Conservation (phyloP, 1,139 yeast genomes). For the Magnusiomyces paraingens region DNA sequence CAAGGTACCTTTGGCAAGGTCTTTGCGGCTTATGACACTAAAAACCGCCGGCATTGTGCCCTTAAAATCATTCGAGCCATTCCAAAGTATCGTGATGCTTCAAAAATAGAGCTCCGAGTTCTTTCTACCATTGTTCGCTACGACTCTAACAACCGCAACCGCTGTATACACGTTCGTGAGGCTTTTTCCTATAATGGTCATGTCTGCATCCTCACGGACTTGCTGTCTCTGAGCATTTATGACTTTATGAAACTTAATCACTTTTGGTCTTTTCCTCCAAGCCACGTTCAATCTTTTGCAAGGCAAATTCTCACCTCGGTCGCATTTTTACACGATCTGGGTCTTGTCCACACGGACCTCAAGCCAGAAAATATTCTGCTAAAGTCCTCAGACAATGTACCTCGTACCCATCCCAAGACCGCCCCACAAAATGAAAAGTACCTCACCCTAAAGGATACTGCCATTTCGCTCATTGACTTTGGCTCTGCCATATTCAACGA, state of each 20-base stretch:
- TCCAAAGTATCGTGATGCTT: conserved; percentile 42
- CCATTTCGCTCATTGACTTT: conserved; percentile 86
- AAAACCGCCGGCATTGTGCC: conserved; percentile 64
- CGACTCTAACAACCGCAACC: conserved; percentile 54
- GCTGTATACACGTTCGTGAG: conserved; percentile 66
- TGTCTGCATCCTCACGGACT: conserved; percentile 87
- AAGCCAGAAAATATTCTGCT: conserved; percentile 91
- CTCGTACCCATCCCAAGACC: conserved; percentile 3
- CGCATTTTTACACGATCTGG: conserved; percentile 81
- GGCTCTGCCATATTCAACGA: conserved; percentile 93
- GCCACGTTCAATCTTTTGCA: conserved; percentile 83
- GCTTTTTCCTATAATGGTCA: conserved; percentile 93
- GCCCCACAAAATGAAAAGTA: conserved; percentile 18
- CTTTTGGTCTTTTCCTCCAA: conserved; percentile 68
- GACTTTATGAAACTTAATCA: conserved; percentile 72
- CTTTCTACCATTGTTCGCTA: conserved; percentile 66
- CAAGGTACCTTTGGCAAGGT: conserved; percentile 99
- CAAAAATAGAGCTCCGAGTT: conserved; percentile 54
- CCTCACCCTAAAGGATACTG: conserved; percentile 53
- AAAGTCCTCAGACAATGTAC: conserved; percentile 29
- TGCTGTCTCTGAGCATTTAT: conserved; percentile 75
- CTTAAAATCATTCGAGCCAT: conserved; percentile 69
- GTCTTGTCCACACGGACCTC: conserved; percentile 87
- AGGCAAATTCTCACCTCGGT: conserved; percentile 82
- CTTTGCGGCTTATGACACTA: conserved; percentile 44